Base-by-base conservation (phyloP, 306 rosid genomes). In the Argentina anserina region DNA sequence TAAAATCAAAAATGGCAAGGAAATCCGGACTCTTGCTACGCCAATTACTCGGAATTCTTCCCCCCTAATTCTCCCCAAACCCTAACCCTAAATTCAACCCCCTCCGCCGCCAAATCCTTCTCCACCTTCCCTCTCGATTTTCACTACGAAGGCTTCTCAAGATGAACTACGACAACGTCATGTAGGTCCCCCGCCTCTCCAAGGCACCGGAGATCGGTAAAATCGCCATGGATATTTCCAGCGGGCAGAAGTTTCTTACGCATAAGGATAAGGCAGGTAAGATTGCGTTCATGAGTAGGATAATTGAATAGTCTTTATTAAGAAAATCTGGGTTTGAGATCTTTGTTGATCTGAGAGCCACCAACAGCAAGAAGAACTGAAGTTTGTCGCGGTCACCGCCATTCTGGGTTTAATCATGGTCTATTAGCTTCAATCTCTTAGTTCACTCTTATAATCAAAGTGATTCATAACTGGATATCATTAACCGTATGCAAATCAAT, bases 191-290 rank as follows among this genome's bases (percentile, higher is more conserved):
- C 3, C 66, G 66, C 66, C 25, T 61, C 2, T 14, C 26, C 15
- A 61, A 61, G 42, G 3, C 66, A 20, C 66, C 66, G 41, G 66
- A 61, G 36, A 61, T 61, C 18, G 65, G 65, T 7, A 60, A 60
- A 18, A 33, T 60, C 8, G 66, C 42, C 2, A 31, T 61, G 41
- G 66, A 61, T 42, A 61, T 61, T 34, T 31, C 66, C 25, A 26
- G 65, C 41, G 65, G 65, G 0, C 65, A 60, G 66, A 61, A 18
- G 42, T 61, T 33, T 6, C 66, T 61, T 42, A 61, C 42, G 13
- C 66, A 61, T 25, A 61, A 61, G 43, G 42, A 61, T 18, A 61
- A 61, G 66, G 66, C n/a, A n/a, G n/a, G n/a, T n/a, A n/a, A n/a
- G n/a, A n/a, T n/a, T n/a, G n/a, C n/a, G n/a, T n/a, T n/a, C n/a